Evolutionary conservation across 495 filamentous ascomycete species (phyloP).

Genomic region (Hypoxylon rickii): DNA sequence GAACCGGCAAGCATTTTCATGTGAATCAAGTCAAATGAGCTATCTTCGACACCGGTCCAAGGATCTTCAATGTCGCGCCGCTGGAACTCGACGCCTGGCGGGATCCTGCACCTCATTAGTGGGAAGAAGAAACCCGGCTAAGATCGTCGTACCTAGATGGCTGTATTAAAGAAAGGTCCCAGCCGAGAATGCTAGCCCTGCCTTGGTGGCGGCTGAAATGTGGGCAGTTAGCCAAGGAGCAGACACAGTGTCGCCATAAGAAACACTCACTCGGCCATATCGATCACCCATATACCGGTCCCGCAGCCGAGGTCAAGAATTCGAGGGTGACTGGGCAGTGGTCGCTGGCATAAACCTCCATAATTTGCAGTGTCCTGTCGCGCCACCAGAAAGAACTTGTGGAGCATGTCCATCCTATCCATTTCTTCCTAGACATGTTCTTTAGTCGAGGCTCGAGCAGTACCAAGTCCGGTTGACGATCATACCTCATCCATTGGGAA

Average conservation of each 20-base stretch:
- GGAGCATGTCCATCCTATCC: constrained; percentile 78
- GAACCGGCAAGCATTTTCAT: constrained; percentile 81
- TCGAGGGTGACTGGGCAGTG: constrained; percentile 41
- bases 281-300: constrained; percentile 90
- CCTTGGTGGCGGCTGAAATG: constrained; percentile 29
- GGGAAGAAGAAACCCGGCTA: neutral
- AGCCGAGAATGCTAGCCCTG: constrained; percentile 63
- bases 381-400: constrained; percentile 72
- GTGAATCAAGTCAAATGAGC: constrained; percentile 86
- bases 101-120: constrained; percentile 58
- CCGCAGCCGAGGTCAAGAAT: constrained; percentile 87
- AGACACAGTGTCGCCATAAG: no score
- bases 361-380: constrained; percentile 59
- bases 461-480: neutral
- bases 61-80: constrained; percentile 78
- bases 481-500: constrained; percentile 66
- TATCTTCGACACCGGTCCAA: constrained; percentile 72
- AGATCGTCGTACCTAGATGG: constrained; percentile 62
- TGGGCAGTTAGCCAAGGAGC: constrained; percentile 19
- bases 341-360: constrained; percentile 33
- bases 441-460: constrained; percentile 20
- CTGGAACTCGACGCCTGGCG: constrained; percentile 69
- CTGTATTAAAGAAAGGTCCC: constrained; percentile 82
- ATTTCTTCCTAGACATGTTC: constrained; percentile 59
- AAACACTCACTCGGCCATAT: constrained; percentile 81